Conservation (phyloP, 176 grass and related monocot species). For the Ensete ventricosum region DNA sequence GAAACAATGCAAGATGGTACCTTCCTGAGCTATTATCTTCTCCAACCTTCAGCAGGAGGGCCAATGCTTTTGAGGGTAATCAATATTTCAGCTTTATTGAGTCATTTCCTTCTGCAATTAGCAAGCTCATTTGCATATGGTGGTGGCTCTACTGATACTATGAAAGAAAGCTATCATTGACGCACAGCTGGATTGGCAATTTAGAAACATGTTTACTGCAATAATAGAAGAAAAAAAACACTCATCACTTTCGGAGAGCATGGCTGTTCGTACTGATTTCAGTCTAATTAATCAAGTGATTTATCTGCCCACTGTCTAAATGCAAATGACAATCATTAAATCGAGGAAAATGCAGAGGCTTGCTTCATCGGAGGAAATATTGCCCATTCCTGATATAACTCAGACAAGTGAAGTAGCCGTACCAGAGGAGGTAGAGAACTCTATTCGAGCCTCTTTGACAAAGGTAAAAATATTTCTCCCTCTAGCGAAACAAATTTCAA, state of each 20-base stretch:
- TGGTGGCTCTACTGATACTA: neutral
- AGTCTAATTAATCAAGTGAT: neutral
- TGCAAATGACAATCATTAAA: neutral
- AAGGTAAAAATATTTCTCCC: slow-evolving; percentile 31
- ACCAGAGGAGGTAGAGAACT: slow-evolving; percentile 38
- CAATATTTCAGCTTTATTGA: slow-evolving; percentile 10
- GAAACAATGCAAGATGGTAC: slow-evolving; percentile 62
- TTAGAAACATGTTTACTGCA: too few species aligned
- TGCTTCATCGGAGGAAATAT: slow-evolving; percentile 80
- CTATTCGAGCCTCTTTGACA: slow-evolving; percentile 56
- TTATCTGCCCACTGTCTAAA: neutral
- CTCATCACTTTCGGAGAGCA: too few species aligned
- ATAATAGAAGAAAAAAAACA: too few species aligned
- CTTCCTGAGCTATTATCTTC: slow-evolving; percentile 71
- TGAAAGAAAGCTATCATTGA: neutral
- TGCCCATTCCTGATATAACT: slow-evolving; percentile 47
- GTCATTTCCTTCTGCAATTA: slow-evolving; percentile 2
- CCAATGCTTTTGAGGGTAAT: slow-evolving; percentile 85
- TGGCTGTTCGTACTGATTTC: too few species aligned
- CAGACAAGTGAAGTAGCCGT: slow-evolving; percentile 27
- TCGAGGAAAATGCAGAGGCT: slow-evolving; percentile 47
- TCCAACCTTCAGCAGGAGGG: slow-evolving; percentile 71
- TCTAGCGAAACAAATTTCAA: neutral
- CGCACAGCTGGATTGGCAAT: too few species aligned
- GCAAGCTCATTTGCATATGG: neutral